Conservation (phyloP, 164 flowering plant genomes). For the Aristolochia fimbriata region DNA sequence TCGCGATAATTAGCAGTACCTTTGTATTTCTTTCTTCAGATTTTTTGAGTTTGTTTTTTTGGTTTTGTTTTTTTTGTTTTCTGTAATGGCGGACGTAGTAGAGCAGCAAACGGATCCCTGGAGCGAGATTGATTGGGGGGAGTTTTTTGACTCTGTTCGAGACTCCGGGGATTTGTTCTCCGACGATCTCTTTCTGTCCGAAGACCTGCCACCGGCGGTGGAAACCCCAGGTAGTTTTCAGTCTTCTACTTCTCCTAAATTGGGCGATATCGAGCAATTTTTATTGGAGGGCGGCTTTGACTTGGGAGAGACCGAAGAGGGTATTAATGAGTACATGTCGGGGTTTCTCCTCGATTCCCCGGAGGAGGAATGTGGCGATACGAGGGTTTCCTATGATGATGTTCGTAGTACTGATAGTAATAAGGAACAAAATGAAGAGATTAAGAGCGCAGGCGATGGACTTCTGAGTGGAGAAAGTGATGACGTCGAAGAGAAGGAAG, state of each 20-base stretch:
- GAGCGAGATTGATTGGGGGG: slow-evolving; percentile 6
- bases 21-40: background rate
- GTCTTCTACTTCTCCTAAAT: slow-evolving; percentile 16
- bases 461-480: background rate
- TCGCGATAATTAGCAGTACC: background rate
- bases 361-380: slow-evolving; percentile 4
- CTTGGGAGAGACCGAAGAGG: background rate
- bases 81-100: slow-evolving; percentile 3
- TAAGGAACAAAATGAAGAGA: background rate
- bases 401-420: slow-evolving; percentile 1
- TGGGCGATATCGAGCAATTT: slow-evolving; percentile 29
- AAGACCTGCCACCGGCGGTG: background rate
- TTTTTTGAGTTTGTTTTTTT: background rate
- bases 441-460: background rate
- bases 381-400: slow-evolving; percentile 4
- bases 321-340: slow-evolving; percentile 18
- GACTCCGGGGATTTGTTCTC: slow-evolving; percentile 1
- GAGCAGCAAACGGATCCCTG: background rate
- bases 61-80: background rate
- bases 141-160: slow-evolving; percentile 1
- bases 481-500: slow-evolving; percentile 1
- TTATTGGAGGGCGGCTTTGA: slow-evolving; percentile 35
- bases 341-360: slow-evolving; percentile 26
- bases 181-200: background rate
- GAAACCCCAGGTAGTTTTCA: slow-evolving; percentile 5